Base-by-base conservation (phyloP, 805 yeast genomes). In the Myxozyma kluyveri region DNA sequence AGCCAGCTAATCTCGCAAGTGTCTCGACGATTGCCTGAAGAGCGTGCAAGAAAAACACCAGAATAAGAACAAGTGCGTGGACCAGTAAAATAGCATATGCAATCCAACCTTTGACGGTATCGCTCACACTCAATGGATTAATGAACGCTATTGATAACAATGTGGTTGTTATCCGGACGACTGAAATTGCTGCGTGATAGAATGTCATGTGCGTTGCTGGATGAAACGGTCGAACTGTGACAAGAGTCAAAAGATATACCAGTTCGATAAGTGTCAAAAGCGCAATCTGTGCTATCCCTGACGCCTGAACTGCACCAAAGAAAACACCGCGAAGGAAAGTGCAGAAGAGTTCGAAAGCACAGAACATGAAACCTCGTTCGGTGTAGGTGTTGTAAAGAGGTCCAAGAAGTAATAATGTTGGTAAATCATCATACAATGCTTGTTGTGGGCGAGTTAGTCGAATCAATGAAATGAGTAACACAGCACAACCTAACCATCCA, bases 281-380 rank as follows among this genome's bases (percentile, higher is more conserved):
- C 0, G 60, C 50, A n/a, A 69, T 50, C 47, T 69, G 72, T 1
- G 72, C 71, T 4, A 64, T 48, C 6, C 72, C 72, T 1, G 69
- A 65, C 4, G 45, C 43, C 46, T 69, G 71, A 5, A 64, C 42
- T 2, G 61, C 68, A 1, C 72, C 72, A 41, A 69, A 47, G 2
- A 64, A 51, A 22, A 69, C 23, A 4, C 70, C 71, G 17, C 68
- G 63, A 10, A 63, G 27, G 22, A 67, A 50, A n/a, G 58, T 61
- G 21, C 47, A 43, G 2, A 48, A 41, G 6, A 65, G 50, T 17
- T 51, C 56, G 21, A 58, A 45, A 23, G 44, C 35, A 40, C 59
- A 49, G 42, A 57, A 53, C 55, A 50, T 49, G 43, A 59, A 47
- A 17, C 59, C 57, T 12, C 48, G 47, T 47, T 62, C 66, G 14